Evolutionary conservation across 176 grass and related monocot species (phyloP).

Genomic region (Carex kokanica): DNA sequence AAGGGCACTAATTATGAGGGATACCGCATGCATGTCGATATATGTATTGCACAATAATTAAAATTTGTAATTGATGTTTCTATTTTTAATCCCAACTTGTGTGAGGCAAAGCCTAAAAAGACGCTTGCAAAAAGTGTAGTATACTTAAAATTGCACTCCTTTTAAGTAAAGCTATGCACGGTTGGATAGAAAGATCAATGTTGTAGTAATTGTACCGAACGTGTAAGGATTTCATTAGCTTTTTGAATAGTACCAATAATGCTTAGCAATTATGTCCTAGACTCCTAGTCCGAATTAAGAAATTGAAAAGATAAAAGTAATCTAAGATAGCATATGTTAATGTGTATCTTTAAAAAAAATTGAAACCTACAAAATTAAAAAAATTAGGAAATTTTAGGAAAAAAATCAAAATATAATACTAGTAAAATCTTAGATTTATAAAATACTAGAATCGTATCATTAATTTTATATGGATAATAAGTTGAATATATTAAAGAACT

Average conservation of each 20-base stretch:
- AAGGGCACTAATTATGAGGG: conserved; percentile 25
- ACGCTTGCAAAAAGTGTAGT: background rate
- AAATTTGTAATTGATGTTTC: background rate
- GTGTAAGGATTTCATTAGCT: background rate
- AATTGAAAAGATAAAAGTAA: too few relatives aligned
- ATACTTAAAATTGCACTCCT: background rate
- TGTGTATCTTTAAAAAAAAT: too few relatives aligned
- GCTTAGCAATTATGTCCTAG: background rate
- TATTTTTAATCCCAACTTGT: background rate
- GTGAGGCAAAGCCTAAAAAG: background rate
- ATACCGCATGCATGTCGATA: conserved; percentile 16
- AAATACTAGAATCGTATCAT: too few relatives aligned
- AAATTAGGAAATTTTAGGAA: too few relatives aligned
- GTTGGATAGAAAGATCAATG: background rate
- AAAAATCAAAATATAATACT: too few relatives aligned
- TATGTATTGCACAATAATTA: conserved; percentile 5
- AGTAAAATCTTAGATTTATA: too few relatives aligned
- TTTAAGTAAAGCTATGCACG: conserved; percentile 5
- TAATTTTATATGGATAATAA: too few relatives aligned
- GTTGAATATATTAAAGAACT: too few relatives aligned
- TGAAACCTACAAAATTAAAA: too few relatives aligned
- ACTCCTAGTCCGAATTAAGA: too few relatives aligned
- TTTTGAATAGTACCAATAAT: background rate
- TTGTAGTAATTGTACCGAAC: background rate
- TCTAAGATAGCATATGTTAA: too few relatives aligned